These are phyloP conservation scores for Diaporthe citriasiana DNA, from an alignment of 2,329 filamentous ascomycete genomes.

Conservation along the genomic window DNA sequence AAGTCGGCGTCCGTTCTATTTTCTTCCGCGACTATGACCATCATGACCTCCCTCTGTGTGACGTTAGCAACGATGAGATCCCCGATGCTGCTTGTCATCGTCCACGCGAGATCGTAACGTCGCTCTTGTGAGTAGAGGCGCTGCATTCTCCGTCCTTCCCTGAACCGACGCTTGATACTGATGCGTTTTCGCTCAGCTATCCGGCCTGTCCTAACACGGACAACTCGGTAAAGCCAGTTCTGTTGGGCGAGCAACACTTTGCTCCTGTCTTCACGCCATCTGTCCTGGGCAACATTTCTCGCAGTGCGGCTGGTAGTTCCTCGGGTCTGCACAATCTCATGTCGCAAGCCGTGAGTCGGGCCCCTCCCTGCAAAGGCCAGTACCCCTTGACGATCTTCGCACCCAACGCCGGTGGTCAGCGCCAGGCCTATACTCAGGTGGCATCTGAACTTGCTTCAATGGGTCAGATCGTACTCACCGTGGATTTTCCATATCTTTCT, in stretches of 20 bases:
- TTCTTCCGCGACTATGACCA: not conserved
- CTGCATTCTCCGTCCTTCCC: not conserved
- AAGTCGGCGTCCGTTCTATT: slow-evolving; percentile 24
- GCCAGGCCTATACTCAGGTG: slow-evolving; percentile 39
- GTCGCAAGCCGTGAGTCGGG: slow-evolving; percentile 13
- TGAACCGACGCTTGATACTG: not conserved
- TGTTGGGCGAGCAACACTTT: not conserved
- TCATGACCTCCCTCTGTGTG: not conserved
- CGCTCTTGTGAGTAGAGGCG: slow-evolving; percentile 36
- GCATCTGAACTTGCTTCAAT: slow-evolving; percentile 37
- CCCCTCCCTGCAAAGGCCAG: slow-evolving; percentile 29
- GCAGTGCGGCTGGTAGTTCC: not conserved
- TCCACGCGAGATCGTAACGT: slow-evolving; percentile 25
- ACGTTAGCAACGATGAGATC: not conserved
- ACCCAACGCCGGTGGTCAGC: slow-evolving; percentile 36
- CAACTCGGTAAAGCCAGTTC: not conserved
- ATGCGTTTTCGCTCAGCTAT: slow-evolving; percentile 31
- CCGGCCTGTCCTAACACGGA: slow-evolving; percentile 30
- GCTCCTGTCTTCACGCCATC: slow-evolving; percentile 30
- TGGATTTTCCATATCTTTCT: slow-evolving; percentile 37
- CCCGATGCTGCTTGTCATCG: slow-evolving; percentile 4
- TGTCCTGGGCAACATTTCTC: slow-evolving; percentile 28
- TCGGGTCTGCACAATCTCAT: slow-evolving; percentile 36
- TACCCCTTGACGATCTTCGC: slow-evolving; percentile 33
- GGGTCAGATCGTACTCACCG: slow-evolving; percentile 32